Evolutionary conservation across 768 basidiomycete species (phyloP).

Genomic region (Punctularia strigosozonata): DNA sequence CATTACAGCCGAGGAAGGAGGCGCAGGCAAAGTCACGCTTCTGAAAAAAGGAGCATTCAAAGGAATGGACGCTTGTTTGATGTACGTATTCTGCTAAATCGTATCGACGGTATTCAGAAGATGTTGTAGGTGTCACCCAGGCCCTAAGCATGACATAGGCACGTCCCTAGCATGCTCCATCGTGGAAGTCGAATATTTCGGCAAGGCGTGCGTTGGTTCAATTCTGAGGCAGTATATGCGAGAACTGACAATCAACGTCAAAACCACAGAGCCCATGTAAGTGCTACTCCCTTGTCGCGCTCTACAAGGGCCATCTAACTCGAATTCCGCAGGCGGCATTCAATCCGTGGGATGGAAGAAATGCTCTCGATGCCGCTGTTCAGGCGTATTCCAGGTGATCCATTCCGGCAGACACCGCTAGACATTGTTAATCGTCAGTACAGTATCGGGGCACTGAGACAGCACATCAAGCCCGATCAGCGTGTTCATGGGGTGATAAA

Average conservation of each 20-base stretch:
- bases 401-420: too few relatives aligned
- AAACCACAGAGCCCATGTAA: neutral
- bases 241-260: too few relatives aligned
- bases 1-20: constrained; percentile 16
- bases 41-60: constrained; percentile 20
- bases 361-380: constrained; percentile 25
- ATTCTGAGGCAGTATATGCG: too few relatives aligned
- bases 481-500: constrained; percentile 23
- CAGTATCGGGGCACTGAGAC: constrained; percentile 22
- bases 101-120: neutral
- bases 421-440: too few relatives aligned
- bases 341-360: constrained; percentile 22
- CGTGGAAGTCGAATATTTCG: neutral
- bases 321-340: constrained; percentile 12
- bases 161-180: neutral
- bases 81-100: constrained; percentile 3
- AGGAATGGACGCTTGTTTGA: constrained; percentile 17
- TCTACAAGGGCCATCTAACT: neutral
- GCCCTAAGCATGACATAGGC: neutral
- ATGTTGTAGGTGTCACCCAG: neutral
- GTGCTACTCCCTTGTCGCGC: neutral
- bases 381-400: constrained; percentile 21
- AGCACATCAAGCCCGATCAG: constrained; percentile 23
- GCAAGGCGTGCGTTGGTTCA: too few relatives aligned
- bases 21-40: constrained; percentile 20